Evolutionary conservation across 108 stramenopile species (phyloP).

Genomic region (Asterionellopsis glacialis): DNA sequence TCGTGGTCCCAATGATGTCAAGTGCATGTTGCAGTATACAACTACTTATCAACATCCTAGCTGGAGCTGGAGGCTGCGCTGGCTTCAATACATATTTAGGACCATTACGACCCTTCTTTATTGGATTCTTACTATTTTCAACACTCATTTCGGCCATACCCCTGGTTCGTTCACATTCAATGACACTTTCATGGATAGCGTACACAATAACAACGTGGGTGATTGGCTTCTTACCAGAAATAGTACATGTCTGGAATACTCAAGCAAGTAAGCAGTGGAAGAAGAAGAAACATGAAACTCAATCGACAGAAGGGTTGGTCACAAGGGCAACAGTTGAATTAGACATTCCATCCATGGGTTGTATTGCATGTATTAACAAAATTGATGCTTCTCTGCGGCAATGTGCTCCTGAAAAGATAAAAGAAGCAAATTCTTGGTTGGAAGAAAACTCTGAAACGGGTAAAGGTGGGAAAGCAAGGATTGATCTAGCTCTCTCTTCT

Average conservation of each 20-base stretch:
- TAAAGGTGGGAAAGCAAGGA: conserved; percentile 1
- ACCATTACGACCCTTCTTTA: conserved; percentile 52
- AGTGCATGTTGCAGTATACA: conserved; percentile 81
- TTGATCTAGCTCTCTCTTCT: not conserved
- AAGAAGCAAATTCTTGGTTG: conserved; percentile 50
- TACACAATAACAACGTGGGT: conserved; percentile 20
- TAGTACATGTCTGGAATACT: conserved; percentile 43
- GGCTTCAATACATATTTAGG: conserved; percentile 82
- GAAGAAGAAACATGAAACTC: conserved; percentile 3
- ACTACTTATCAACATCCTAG: conserved; percentile 53
- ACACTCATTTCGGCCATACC: conserved; percentile 15
- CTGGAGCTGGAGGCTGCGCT: conserved; percentile 67
- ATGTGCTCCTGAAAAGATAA: conserved; percentile 25
- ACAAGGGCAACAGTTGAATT: conserved; percentile 24
- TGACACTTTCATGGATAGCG: conserved; percentile 17
- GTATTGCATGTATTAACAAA: conserved; percentile 82
- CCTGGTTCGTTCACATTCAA: conserved; percentile 1
- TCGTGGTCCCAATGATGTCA: conserved; percentile 55
- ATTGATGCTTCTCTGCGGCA: conserved; percentile 52
- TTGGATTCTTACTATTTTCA: conserved; percentile 22
- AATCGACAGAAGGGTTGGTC: not conserved
- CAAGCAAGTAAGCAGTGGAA: not conserved
- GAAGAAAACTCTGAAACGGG: conserved; percentile 2
- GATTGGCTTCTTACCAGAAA: conserved; percentile 69
- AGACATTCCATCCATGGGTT: conserved; percentile 79